Evolutionary conservation across 2,329 filamentous ascomycete species (phyloP).

Genomic region (Claviceps pusilla): DNA sequence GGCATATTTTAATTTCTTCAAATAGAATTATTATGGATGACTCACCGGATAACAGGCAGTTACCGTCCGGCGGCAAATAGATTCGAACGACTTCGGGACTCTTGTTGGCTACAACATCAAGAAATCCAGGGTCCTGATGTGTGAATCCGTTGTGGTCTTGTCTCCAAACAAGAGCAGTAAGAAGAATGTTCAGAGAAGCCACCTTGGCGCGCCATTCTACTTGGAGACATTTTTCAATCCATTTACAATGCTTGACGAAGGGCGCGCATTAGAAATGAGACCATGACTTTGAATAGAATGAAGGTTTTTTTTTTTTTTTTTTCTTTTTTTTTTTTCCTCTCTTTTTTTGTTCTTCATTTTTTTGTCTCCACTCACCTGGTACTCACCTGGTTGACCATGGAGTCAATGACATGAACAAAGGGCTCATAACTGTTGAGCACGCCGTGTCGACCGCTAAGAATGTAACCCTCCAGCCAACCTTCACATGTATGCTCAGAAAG

Average conservation of each 20-base stretch:
- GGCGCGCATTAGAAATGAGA: slow-evolving; percentile 4
- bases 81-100: slow-evolving; percentile 66
- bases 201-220: slow-evolving; percentile 62
- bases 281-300: not conserved
- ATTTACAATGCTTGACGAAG: slow-evolving; percentile 53
- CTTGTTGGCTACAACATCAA: slow-evolving; percentile 68
- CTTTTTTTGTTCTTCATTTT: too few relatives aligned
- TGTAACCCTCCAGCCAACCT: slow-evolving; percentile 68
- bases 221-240: slow-evolving; percentile 69
- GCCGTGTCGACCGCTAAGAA: slow-evolving; percentile 60
- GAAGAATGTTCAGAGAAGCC: slow-evolving; percentile 62
- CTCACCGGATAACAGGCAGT: slow-evolving; percentile 51
- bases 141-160: slow-evolving; percentile 78
- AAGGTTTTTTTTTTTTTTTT: not conserved
- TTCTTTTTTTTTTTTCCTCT: not conserved
- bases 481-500: slow-evolving; percentile 69
- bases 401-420: slow-evolving; percentile 71
- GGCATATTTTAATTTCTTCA: too few relatives aligned
- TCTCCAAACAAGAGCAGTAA: slow-evolving; percentile 66
- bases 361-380: slow-evolving; percentile 31
- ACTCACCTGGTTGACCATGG: slow-evolving; percentile 58
- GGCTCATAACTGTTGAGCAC: slow-evolving; percentile 70
- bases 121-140: slow-evolving; percentile 66
- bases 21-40: too few relatives aligned
- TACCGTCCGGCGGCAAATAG: slow-evolving; percentile 67